Evolutionary conservation across 179 eudicot genomes (phyloP).

Genomic region (Nepenthes alata): DNA sequence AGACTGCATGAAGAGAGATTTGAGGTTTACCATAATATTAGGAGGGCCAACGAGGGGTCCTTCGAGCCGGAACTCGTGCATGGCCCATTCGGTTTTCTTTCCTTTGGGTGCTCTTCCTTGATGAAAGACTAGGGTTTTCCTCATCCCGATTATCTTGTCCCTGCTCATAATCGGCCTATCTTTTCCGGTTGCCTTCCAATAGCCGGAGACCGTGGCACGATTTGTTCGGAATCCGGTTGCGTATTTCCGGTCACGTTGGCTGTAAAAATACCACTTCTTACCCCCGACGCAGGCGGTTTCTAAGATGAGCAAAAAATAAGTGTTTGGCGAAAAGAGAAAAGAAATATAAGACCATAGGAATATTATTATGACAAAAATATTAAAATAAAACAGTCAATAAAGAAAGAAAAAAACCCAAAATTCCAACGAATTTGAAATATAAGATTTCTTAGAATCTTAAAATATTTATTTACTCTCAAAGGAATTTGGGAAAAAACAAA

Average conservation of each 20-base stretch:
- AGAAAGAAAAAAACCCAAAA: too few species aligned
- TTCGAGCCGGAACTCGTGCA: conserved; percentile 90
- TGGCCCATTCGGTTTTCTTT: conserved; percentile 76
- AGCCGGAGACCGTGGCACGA: conserved; percentile 76
- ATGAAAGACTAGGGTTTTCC: conserved; percentile 84
- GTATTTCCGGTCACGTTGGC: conserved; percentile 74
- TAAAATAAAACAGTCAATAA: too few species aligned
- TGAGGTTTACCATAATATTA: conserved; percentile 1
- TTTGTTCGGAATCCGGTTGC: conserved; percentile 84
- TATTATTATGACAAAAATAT: too few species aligned
- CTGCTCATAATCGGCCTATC: conserved; percentile 41
- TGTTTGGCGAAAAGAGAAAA: too few species aligned
- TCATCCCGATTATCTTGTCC: conserved; percentile 67
- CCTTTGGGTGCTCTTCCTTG: conserved; percentile 96
- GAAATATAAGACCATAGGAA: too few species aligned
- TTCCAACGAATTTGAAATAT: too few species aligned
- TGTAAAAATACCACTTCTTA: conserved; percentile 88
- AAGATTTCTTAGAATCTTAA: too few species aligned
- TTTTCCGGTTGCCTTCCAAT: conserved; percentile 98
- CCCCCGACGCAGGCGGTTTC: conserved; percentile 76
- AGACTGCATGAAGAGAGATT: conserved; percentile 33
- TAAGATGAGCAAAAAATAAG: conserved; percentile 6
- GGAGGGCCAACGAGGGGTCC: conserved; percentile 49
- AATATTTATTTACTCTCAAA: too few species aligned
- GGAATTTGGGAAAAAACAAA: too few species aligned